These are phyloP conservation scores for Talaromyces marneffei DNA, from an alignment of 2,329 filamentous ascomycete species.

Conservation along the genomic window DNA sequence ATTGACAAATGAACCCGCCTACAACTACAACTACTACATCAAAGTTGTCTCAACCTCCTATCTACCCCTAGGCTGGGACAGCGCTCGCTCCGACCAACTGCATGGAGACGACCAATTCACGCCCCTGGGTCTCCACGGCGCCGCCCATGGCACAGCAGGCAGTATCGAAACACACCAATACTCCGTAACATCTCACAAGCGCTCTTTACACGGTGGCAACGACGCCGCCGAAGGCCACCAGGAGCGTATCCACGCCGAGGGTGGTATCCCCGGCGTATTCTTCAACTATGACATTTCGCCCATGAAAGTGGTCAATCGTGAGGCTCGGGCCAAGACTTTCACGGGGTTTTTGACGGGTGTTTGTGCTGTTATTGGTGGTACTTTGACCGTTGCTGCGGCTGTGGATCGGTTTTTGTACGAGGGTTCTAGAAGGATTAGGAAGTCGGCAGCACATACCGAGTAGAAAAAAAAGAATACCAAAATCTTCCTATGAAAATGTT, in stretches of 20 bases:
- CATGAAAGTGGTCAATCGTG: constrained; percentile 98
- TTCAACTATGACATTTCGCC: constrained; percentile 99
- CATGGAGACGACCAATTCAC: constrained; percentile 46
- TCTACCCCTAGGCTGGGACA: constrained; percentile 82
- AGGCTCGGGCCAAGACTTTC: constrained; percentile 83
- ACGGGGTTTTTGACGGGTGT: constrained; percentile 88
- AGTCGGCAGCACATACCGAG: constrained; percentile 59
- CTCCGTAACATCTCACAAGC: constrained; percentile 93
- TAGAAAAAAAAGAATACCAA: constrained; percentile 23
- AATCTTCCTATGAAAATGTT: neutral
- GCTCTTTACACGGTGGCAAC: constrained; percentile 75
- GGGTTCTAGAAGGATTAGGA: constrained; percentile 76
- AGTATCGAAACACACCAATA: constrained; percentile 98
- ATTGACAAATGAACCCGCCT: constrained; percentile 71
- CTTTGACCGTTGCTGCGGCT: constrained; percentile 89
- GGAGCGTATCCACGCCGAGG: constrained; percentile 80
- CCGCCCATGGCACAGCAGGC: constrained; percentile 60
- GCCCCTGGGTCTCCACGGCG: constrained; percentile 64
- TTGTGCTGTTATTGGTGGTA: constrained; percentile 91
- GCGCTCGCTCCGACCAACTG: constrained; percentile 41
- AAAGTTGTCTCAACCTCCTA: constrained; percentile 98
- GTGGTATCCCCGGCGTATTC: constrained; percentile 95
- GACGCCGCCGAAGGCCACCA: constrained; percentile 84
- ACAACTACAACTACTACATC: constrained; percentile 98
- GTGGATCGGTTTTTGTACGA: constrained; percentile 89